These are phyloP conservation scores for Fusarium compactum DNA, from an alignment of 2,329 filamentous ascomycete genomes.

Conservation along the genomic window DNA sequence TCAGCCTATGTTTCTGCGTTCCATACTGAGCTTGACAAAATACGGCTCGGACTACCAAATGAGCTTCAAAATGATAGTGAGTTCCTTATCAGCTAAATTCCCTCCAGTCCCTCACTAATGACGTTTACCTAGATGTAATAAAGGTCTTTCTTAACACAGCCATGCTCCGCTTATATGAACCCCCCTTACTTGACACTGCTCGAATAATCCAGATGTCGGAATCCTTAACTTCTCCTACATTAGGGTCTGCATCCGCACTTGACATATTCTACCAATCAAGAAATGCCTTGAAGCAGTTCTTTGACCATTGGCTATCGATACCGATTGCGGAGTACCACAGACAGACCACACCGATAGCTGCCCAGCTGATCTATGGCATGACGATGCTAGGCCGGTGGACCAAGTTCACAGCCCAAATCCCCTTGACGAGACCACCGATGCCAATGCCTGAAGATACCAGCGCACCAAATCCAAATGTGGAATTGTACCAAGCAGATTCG, in stretches of 20 bases:
- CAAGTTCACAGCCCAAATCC: constrained; percentile 57
- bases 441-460: constrained; percentile 47
- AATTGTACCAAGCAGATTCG: constrained; percentile 43
- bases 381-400: constrained; percentile 65
- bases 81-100: constrained; percentile 5
- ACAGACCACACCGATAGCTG: constrained; percentile 59
- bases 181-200: constrained; percentile 57
- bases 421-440: constrained; percentile 41
- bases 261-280: constrained; percentile 64
- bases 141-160: constrained; percentile 57
- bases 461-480: constrained; percentile 30
- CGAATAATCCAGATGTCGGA: constrained; percentile 59
- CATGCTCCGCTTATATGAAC: constrained; percentile 61
- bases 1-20: constrained; percentile 62
- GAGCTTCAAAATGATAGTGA: constrained; percentile 55
- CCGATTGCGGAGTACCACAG: constrained; percentile 58
- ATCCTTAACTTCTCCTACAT: constrained; percentile 54
- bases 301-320: constrained; percentile 61
- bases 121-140: constrained; percentile 51
- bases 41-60: constrained; percentile 53
- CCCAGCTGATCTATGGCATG: constrained; percentile 63
- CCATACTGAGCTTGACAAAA: constrained; percentile 59
- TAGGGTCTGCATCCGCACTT: constrained; percentile 57
- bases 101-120: fast-evolving
- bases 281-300: constrained; percentile 61